Percentiles rank a stretch among this genome's conserved stretches.
Evolutionary conservation across 441 rosid species (phyloP).

Genomic region (Jatropha multifida): DNA sequence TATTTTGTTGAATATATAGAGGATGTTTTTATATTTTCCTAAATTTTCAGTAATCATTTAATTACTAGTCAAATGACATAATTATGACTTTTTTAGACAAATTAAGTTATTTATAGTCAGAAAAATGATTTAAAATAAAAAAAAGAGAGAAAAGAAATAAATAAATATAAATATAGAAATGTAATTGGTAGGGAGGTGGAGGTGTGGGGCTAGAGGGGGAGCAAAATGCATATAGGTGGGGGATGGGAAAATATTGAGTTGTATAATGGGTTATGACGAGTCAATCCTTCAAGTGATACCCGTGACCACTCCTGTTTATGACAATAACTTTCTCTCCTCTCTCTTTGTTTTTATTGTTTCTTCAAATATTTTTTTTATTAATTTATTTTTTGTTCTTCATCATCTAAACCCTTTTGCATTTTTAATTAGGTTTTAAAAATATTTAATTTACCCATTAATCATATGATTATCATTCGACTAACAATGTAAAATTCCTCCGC

Average conservation of each 20-base stretch:
- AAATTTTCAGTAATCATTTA: no score
- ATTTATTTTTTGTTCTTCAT: no score
- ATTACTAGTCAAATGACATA: no score
- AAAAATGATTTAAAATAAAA: background rate
- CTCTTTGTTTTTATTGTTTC: slow-evolving; percentile 13
- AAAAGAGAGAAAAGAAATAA: background rate
- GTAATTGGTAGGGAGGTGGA: slow-evolving; percentile 31
- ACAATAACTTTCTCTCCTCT: slow-evolving; percentile 25
- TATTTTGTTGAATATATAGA: no score
- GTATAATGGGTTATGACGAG: slow-evolving; percentile 11
- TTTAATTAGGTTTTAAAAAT: no score
- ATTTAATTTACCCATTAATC: no score
- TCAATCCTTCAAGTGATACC: slow-evolving; percentile 54
- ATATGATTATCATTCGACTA: no score
- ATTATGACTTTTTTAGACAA: no score
- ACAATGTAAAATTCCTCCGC: no score
- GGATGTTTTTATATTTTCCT: no score
- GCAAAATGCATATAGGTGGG: slow-evolving; percentile 24
- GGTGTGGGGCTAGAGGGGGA: slow-evolving; percentile 25
- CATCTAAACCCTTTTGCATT: no score
- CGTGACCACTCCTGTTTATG: slow-evolving; percentile 47
- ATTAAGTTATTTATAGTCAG: no score
- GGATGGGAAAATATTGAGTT: slow-evolving; percentile 24
- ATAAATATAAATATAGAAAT: slow-evolving; percentile 6
- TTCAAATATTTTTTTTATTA: background rate